Evolutionary conservation across 352 stramenopile species (phyloP).

Genomic region (Globisporangium emineosum): DNA sequence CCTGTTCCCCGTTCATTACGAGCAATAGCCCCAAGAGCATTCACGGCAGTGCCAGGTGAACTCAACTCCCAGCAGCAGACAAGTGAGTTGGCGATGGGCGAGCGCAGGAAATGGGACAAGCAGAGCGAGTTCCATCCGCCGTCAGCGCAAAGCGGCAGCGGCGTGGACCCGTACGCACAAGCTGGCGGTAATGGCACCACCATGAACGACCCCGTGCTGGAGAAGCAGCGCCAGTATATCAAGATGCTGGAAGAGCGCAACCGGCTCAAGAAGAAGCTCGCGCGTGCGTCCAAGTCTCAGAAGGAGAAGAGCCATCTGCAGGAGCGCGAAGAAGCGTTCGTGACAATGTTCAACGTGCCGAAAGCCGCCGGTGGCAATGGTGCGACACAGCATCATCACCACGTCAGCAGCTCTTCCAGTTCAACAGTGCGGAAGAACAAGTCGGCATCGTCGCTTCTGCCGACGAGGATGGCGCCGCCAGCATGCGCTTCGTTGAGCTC

Average conservation of each 20-base stretch:
- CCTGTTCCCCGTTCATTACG: neutral
- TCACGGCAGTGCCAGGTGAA: too few relatives aligned
- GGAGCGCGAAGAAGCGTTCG: conserved; percentile 71
- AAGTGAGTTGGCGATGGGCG: conserved; percentile 21
- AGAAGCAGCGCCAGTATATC: conserved; percentile 83
- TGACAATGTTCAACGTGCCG: conserved; percentile 77
- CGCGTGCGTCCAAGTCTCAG: conserved; percentile 47
- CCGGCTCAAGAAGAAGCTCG: conserved; percentile 75
- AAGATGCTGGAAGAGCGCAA: conserved; percentile 84
- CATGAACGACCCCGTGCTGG: conserved; percentile 45
- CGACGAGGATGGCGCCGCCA: conserved; percentile 21
- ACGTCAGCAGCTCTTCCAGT: neutral
- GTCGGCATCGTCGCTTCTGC: conserved; percentile 41
- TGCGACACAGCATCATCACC: neutral
- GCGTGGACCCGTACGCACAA: neutral
- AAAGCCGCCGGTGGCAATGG: neutral
- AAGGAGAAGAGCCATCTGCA: conserved; percentile 48
- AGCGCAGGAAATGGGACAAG: conserved; percentile 50
- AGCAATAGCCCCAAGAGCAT: neutral
- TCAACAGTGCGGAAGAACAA: conserved; percentile 35
- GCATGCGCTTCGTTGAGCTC: conserved; percentile 1
- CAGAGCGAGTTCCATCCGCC: conserved; percentile 27
- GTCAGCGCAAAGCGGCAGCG: neutral
- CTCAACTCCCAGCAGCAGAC: too few relatives aligned
- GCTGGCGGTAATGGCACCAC: neutral